These are phyloP conservation scores for Boletus huronensis DNA, from an alignment of 768 basidiomycete genomes.

Conservation along the genomic window DNA sequence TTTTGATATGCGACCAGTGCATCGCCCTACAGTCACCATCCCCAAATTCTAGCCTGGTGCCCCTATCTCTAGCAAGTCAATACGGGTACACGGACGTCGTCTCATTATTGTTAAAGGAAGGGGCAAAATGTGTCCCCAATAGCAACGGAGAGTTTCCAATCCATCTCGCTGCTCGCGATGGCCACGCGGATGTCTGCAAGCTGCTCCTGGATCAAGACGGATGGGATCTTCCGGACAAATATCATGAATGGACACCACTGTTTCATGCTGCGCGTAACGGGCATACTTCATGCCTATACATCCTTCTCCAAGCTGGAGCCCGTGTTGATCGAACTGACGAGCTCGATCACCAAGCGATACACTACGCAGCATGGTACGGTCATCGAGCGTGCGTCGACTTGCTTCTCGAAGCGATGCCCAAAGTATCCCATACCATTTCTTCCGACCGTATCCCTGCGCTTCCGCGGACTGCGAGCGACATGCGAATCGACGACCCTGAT, in stretches of 20 bases:
- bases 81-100: conserved; percentile 85
- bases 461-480: conserved; percentile 29
- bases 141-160: conserved; percentile 97
- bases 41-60: conserved; percentile 67
- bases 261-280: conserved; percentile 94
- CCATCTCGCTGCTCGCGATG: conserved; percentile 91
- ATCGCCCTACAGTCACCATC: conserved; percentile 59
- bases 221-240: conserved; percentile 90
- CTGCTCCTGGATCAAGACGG: conserved; percentile 71
- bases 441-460: conserved; percentile 18
- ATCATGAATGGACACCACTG: conserved; percentile 97
- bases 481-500: conserved; percentile 71
- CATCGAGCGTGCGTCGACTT: conserved; percentile 65
- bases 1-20: conserved; percentile 71
- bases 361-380: conserved; percentile 97
- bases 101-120: conserved; percentile 68
- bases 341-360: conserved; percentile 75
- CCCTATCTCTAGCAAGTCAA: conserved; percentile 88
- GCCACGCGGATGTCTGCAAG: conserved; percentile 81
- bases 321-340: conserved; percentile 80
- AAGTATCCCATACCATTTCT: conserved; percentile 12
- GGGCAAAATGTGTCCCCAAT: conserved; percentile 78
- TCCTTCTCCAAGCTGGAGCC: conserved; percentile 79
- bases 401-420: conserved; percentile 45
- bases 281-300: conserved; percentile 63